Evolutionary conservation across 1,284 basidiomycete genomes (phyloP).

Genomic region (Mycosarcoma mackinlayi): DNA sequence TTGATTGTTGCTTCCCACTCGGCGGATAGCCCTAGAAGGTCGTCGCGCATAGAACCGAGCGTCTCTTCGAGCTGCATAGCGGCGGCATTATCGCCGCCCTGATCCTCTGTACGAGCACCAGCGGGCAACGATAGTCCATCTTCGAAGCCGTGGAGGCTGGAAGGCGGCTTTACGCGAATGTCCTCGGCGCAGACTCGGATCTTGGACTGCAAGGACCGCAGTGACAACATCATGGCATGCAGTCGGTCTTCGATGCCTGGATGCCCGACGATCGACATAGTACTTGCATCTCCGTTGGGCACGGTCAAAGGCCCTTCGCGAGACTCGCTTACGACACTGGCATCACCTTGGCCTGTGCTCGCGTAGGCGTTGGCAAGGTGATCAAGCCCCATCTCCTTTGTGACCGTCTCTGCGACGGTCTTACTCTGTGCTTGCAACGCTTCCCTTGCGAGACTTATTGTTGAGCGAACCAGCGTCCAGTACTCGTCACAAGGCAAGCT

Average conservation of each 20-base stretch:
- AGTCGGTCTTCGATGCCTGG: conserved; percentile 59
- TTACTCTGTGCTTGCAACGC: conserved; percentile 7
- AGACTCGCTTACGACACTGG: conserved; percentile 10
- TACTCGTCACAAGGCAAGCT: conserved; percentile 32
- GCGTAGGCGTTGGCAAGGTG: conserved; percentile 3
- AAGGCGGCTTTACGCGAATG: conserved; percentile 35
- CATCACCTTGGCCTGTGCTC: not conserved
- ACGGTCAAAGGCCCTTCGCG: conserved; percentile 9
- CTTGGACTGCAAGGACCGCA: conserved; percentile 66
- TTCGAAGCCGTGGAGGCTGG: conserved; percentile 53
- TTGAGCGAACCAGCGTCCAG: conserved; percentile 24
- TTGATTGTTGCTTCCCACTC: conserved; percentile 64
- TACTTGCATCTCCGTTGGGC: not conserved
- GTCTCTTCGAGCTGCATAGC: conserved; percentile 38
- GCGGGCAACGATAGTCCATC: not conserved
- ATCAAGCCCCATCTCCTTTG: conserved; percentile 28
- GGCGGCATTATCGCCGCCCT: conserved; percentile 10
- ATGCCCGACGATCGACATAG: conserved; percentile 19
- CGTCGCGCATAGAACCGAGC: conserved; percentile 61
- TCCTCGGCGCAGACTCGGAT: conserved; percentile 63
- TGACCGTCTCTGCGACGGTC: conserved; percentile 8
- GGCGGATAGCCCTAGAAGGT: conserved; percentile 54
- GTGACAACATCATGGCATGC: conserved; percentile 53
- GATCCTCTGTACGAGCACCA: not conserved
- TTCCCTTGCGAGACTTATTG: conserved; percentile 1